A percentile compares a stretch with the other conserved stretches of the same genome.
Conservation (phyloP, 768 basidiomycete genomes). For the Kwoniella heveanensis region DNA sequence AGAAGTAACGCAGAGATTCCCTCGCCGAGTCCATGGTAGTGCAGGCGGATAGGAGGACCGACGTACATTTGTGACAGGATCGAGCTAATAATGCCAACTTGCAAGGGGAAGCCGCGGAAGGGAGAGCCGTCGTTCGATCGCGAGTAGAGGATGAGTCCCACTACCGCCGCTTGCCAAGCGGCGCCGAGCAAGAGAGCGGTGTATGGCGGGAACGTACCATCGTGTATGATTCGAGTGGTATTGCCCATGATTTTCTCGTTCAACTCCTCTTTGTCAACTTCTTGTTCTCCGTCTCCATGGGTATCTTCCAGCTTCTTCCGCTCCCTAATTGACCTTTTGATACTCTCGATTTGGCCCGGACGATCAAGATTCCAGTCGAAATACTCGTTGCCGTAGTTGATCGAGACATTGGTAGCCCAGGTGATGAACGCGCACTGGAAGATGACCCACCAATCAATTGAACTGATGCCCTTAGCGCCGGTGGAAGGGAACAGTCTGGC, state of each 20-base stretch:
- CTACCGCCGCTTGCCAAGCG: conserved; percentile 17
- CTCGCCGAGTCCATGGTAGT: conserved; percentile 38
- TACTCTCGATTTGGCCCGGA: conserved; percentile 24
- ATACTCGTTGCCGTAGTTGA: conserved; percentile 44
- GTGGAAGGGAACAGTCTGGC: conserved; percentile 24
- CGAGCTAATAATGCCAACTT: conserved; percentile 30
- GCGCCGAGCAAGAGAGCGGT: conserved; percentile 22
- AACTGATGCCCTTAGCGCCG: conserved; percentile 1
- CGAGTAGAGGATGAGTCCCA: conserved; percentile 28
- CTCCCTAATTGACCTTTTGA: conserved; percentile 9
- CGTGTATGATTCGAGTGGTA: conserved; percentile 40
- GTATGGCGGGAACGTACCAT: conserved; percentile 38
- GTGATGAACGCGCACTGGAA: conserved; percentile 33
- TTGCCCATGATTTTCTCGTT: conserved; percentile 41
- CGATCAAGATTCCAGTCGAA: conserved; percentile 41
- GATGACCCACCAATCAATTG: conserved; percentile 27
- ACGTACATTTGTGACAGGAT: conserved; percentile 36
- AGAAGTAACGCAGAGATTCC: conserved; percentile 31
- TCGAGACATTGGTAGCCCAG: conserved; percentile 42
- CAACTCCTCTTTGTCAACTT: conserved; percentile 15
- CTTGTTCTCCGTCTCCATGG: neutral
- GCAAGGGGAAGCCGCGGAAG: conserved; percentile 30
- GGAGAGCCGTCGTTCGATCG: conserved; percentile 24
- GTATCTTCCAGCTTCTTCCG: conserved; percentile 4
- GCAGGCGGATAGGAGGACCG: conserved; percentile 35